Evolutionary conservation across 352 stramenopile genomes (phyloP), one percentile per base, ranked within the genome.

Genomic region (Halophytophthora batemanensis): DNA sequence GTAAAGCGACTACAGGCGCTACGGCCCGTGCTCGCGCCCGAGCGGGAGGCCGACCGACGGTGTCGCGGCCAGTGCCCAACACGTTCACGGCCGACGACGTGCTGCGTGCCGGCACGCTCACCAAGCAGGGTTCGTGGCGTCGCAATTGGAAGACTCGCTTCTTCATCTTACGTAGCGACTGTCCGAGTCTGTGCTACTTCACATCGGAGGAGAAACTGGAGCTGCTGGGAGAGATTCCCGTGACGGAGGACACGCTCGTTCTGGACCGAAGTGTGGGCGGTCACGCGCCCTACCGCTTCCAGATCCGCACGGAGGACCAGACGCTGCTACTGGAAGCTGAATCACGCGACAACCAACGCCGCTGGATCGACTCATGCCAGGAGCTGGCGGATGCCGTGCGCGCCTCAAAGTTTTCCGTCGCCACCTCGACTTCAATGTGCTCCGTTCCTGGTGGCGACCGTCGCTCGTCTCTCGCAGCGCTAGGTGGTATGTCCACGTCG

Each of bases 111-210:
- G 80, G 80, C 19, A 80, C 66, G 21, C 57, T 90, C 7, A 86
- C 71, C 8, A 93, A 93, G 43, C 78, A 90, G 47, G 83, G 83
- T 14, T 91, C 81, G 14, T 93, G 83, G 83, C 70, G 83, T 5
- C 81, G 82, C 55, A 93, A 93, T 64, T 93, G 83, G 83, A 93
- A 93, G 60, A 80, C 65, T 52, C 69, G 83, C 6, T 93, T 90
- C 53, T 93, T 91, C 50, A 84, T 93, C 36, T 37, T 93, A 37
- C 78, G 83, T 4, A 75, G 69, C 29, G 80, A 93, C 50, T 79
- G 71, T 17, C 83, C 83, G 40, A 82, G 74, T 45, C 63, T 93
- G 25, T 83, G 76, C 53, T 93, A 93, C 63, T 93, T 85, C 62
- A 83, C 80, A 31, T 90, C 81, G 6, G 81, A 93, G 50, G 77